Base-by-base conservation (phyloP, 352 stramenopile species). In the Phytophthora crassamura region DNA sequence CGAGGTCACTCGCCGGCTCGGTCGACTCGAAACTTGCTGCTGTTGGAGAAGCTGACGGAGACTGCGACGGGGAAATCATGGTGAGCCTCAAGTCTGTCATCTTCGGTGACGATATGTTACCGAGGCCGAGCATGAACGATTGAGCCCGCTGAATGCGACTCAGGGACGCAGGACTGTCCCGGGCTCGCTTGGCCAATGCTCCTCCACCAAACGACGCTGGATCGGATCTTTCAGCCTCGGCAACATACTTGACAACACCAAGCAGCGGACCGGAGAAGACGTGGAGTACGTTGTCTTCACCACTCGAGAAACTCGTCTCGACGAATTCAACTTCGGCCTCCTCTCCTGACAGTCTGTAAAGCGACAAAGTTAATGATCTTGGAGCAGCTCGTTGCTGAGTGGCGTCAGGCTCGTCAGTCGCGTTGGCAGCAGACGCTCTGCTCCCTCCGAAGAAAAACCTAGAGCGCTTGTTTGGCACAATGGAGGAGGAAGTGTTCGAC, bases 361-460 rank as follows among this genome's bases (percentile, higher is more conserved):
- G 50, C 11, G 62, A 72, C 12, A 75, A 43, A 11, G 62, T 75
- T 35, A 75, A 58, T 11, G 81, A 40, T 55, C 78, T 72, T 8
- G 84, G 64, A 14, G 71, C 62, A 14, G 74, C 70, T 34, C 68
- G 81, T 20, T 77, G 77, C 10, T 74, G 62, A 33, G 65, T 69
- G 3, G 67, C 54, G 32, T 88, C 79, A 0, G 53, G 42, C 2
- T 75, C 67, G 6, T 72, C 67, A 11, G 18, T 72, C 34, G 67
- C 62, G 42, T 20, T 62, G 14, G 67, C 55, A 48, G 67, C 54
- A n/a, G 67, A 75, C 22, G 62, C 46, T 59, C 62, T 69, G 38
- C 67, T 88, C 0, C 75, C 73, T 20, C 82, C 82, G 54, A 93
- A 93, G 75, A 88, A 89, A 66, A 93, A 91, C 2, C 82, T 67